Base-by-base conservation (phyloP, 2,329 filamentous ascomycete species). In the Fusarium sp. region DNA sequence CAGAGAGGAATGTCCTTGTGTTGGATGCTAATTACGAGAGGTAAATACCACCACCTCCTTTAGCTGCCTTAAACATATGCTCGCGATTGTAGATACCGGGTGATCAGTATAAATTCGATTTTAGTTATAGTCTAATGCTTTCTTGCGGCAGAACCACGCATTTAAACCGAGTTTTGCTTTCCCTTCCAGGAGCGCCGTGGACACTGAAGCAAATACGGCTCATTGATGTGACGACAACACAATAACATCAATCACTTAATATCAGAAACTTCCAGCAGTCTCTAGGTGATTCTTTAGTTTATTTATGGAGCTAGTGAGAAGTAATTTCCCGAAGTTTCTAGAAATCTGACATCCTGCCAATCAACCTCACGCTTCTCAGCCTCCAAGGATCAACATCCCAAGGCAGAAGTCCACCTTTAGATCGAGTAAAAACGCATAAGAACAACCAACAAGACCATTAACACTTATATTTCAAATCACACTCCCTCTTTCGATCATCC, bases 311-410 rank as follows among this genome's bases (percentile, higher is more conserved):
- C 34, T 30, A 41, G 24, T 14, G 6, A 41, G 24, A 4, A 28
- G 34, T n/a, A 55, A 55, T 55, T 55, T 41, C 20, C 10, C 34
- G 51, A 55, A 55, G 20, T 41, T 55, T 55, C 34, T 41, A 39
- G 51, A 55, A 55, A 41, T n/a, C 20, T 41, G 34, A 55, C 51
- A 30, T 55, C 11, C 24, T 55, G 15, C 51, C 51, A 55, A 55
- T 41, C 34, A 55, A 2, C 51, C 24, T 41, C 20, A 0, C 10
- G 34, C 34, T 30, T 18, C 24, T 41, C 3, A 13, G 20, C 24
- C 24, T 41, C 18, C 4, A 30, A n/a, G 51, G 34, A 41, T 55
- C 20, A 14, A 14, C 24, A 41, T 55, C 34, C 34, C 51, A 41
- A n/a, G 34, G 51, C 34, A 41, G 34, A 55, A 28, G 14, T 14